Percentiles rank a stretch among this genome's conserved stretches.
Conservation (phyloP, 2,329 filamentous ascomycete species). For the Madurella mycetomatis region DNA sequence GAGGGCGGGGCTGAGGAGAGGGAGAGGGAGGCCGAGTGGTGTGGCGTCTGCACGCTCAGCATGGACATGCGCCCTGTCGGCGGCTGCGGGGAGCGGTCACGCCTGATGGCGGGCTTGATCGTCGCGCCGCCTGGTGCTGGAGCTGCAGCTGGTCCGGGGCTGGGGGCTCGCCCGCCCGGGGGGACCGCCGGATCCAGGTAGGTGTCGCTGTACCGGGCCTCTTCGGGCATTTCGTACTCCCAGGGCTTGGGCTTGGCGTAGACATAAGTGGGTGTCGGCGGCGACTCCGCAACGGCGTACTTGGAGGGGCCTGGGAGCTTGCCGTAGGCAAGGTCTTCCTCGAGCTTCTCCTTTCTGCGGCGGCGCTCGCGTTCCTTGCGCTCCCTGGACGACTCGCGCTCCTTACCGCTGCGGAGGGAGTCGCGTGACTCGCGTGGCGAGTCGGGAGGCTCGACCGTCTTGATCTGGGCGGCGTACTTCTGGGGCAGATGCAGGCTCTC, state of each 20-base stretch:
- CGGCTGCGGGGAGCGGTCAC: slow-evolving; percentile 46
- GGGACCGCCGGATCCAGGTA: slow-evolving; percentile 17
- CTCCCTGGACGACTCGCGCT: slow-evolving; percentile 27
- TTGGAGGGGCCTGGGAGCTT: slow-evolving; percentile 23
- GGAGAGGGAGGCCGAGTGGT: slow-evolving; percentile 39
- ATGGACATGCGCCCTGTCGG: slow-evolving; percentile 48
- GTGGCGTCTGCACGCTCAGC: slow-evolving; percentile 47
- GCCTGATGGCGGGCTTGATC: slow-evolving; percentile 33
- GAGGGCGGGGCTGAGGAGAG: slow-evolving; percentile 65
- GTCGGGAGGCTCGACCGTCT: slow-evolving; percentile 20
- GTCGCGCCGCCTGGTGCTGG: slow-evolving; percentile 22
- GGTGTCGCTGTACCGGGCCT: slow-evolving; percentile 18
- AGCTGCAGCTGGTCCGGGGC: slow-evolving; percentile 32
- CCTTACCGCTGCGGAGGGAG: slow-evolving; percentile 20
- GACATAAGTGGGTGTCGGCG: slow-evolving; percentile 25
- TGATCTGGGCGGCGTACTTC: slow-evolving; percentile 42
- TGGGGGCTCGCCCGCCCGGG: slow-evolving; percentile 23
- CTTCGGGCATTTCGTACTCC: slow-evolving; percentile 36
- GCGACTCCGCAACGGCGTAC: slow-evolving; percentile 23
- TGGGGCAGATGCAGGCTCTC: slow-evolving; percentile 42
- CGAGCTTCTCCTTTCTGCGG: slow-evolving; percentile 26
- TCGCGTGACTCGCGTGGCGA: slow-evolving; percentile 30
- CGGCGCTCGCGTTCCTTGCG: slow-evolving; percentile 29
- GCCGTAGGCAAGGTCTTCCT: slow-evolving; percentile 50
- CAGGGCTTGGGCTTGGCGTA: slow-evolving; percentile 35